Percentiles rank a stretch among this genome's conserved stretches.
Conservation (phyloP, 805 yeast genomes). For the Cyberlindnera galapagoensis region DNA sequence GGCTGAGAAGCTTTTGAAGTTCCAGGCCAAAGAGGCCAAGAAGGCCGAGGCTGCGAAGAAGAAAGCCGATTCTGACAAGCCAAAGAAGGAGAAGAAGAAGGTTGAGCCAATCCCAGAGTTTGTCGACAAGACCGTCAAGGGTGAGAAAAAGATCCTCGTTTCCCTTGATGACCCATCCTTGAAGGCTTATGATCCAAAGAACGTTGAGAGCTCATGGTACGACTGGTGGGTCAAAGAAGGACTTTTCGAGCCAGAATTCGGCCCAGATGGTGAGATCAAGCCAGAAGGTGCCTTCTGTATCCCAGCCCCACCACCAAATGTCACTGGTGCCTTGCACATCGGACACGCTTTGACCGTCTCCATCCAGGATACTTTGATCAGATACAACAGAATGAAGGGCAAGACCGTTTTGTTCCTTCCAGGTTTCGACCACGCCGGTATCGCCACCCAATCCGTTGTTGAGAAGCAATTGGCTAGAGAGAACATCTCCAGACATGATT, state of each 20-base stretch:
- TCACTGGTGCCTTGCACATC: slow-evolving; percentile 96
- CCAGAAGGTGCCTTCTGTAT: slow-evolving; percentile 83
- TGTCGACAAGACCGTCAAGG: slow-evolving; percentile 75
- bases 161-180: slow-evolving; percentile 87
- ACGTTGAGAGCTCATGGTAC: slow-evolving; percentile 96
- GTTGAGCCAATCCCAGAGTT: slow-evolving; percentile 78
- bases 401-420: slow-evolving; percentile 89
- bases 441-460: slow-evolving; percentile 96
- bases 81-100: slow-evolving; percentile 65
- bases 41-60: slow-evolving; percentile 46
- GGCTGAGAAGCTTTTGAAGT: slow-evolving; percentile 83
- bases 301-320: slow-evolving; percentile 99
- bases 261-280: slow-evolving; percentile 64
- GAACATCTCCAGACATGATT: slow-evolving; percentile 87
- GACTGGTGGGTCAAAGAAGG: slow-evolving; percentile 93
- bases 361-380: slow-evolving; percentile 86
- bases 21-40: slow-evolving; percentile 77
- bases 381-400: slow-evolving; percentile 96
- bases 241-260: slow-evolving; percentile 80
- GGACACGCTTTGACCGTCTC: slow-evolving; percentile 97
- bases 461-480: slow-evolving; percentile 86
- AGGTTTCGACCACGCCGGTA: slow-evolving; percentile 99
- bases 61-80: slow-evolving; percentile 35
- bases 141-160: slow-evolving; percentile 86
- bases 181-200: slow-evolving; percentile 88